phyloP scores from a whole-genome alignment of 805 yeast species.

The Candida anglica region DNA sequence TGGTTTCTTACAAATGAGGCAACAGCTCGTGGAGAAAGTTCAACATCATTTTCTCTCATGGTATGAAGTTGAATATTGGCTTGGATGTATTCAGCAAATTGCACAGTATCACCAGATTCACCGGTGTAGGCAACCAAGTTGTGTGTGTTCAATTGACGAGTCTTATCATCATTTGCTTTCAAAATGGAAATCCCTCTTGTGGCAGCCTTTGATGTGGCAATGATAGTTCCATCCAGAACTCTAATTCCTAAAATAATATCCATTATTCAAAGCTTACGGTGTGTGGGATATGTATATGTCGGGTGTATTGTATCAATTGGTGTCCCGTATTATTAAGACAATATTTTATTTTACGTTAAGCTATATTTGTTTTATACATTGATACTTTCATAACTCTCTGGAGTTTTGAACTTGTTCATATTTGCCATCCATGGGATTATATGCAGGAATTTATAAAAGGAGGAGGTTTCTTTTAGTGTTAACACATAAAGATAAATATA shows the following conservation, averaged over 20 bases:
- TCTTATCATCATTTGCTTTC: conserved; percentile 41
- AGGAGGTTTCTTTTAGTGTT: too few species aligned
- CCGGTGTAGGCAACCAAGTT: conserved; percentile 88
- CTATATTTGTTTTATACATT: too few species aligned
- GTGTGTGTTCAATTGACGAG: conserved; percentile 64
- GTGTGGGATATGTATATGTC: too few species aligned
- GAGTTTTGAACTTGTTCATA: too few species aligned
- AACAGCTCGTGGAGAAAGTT: conserved; percentile 79
- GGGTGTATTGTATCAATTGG: too few species aligned
- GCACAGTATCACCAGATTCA: conserved; percentile 94
- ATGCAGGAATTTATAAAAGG: too few species aligned
- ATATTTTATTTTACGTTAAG: too few species aligned
- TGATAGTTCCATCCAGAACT: conserved; percentile 72
- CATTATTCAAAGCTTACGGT: conserved; percentile 44
- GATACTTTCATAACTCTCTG: too few species aligned
- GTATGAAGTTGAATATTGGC: conserved; percentile 87
- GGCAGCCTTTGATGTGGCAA: conserved; percentile 93
- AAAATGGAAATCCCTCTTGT: conserved; percentile 57
- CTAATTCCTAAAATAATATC: conserved; percentile 87
- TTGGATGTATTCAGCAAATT: conserved; percentile 90
- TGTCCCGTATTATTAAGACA: too few species aligned
- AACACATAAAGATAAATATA: neutral
- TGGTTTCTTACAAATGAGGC: conserved; percentile 86
- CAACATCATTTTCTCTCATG: conserved; percentile 75
- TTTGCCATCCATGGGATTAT: too few species aligned